Evolutionary conservation across 495 filamentous ascomycete species (phyloP), one percentile per base, ranked within the genome.

Genomic region (Cercophora sp.): DNA sequence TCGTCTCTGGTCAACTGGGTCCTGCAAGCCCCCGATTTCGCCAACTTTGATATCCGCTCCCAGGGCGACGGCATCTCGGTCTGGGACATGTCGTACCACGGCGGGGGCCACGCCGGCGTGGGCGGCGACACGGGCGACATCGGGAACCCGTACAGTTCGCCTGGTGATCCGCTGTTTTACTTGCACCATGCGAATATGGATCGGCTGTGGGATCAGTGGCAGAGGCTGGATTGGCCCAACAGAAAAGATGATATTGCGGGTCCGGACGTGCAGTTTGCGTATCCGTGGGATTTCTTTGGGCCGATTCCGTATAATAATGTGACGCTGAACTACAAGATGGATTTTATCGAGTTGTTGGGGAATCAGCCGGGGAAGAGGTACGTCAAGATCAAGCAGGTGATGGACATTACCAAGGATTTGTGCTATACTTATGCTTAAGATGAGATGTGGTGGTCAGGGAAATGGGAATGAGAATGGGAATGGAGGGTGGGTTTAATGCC

Each of bases 101-200:
- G 23, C 4, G 52, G 31, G 9, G 52, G 52, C 36, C 52, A 55
- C 19, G 29, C 31, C 8, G 52, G 31, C 5, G 34, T 49, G n/a
- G 52, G 52, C 48, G 19, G 11, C 29, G 18, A 52, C 23, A 18
- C 48, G 27, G 44, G 51, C 26, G 34, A 36, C 5, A 19, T 39
- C 35, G 19, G 41, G 18, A 62, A 64, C 42, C 58, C 57, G 36
- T 67, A 61, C 51, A 60, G 57, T 1, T 65, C 62, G 16, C 63
- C 58, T 4, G 29, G 51, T 22, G 83, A 85, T 49, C 81, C 82
- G 19, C 70, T 70, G 5, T 86, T 86, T 68, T 86, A 64, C 59
- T 67, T 80, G n/a, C 83, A 86, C 62, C 82, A 86, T 58, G 73
- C 69, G 20, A 75, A 76, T 72, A 72, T 87, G 43, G 84, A 86